phyloP scores from a whole-genome alignment of 1,284 basidiomycete species.

The Trichosporon sp. region DNA sequence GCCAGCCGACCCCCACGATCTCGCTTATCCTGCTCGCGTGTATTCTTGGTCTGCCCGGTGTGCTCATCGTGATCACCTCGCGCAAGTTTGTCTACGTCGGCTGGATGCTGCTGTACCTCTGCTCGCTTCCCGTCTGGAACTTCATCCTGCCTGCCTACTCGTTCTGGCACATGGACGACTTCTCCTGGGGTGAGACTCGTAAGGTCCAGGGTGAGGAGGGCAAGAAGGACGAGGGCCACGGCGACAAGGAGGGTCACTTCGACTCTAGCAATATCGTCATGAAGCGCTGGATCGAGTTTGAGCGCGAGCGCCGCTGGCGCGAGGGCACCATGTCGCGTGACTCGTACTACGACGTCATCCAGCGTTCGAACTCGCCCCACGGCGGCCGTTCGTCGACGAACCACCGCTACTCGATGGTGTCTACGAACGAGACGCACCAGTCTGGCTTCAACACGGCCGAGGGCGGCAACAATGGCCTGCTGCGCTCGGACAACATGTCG shows the following conservation, averaged over 20 bases:
- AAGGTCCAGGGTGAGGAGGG: constrained; percentile 71
- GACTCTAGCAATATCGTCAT: constrained; percentile 95
- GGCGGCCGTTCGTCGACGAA: constrained; percentile 9
- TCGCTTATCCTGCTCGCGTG: constrained; percentile 92
- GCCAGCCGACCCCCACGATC: constrained; percentile 70
- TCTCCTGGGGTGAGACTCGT: constrained; percentile 97
- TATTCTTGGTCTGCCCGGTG: constrained; percentile 91
- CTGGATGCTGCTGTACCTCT: constrained; percentile 94
- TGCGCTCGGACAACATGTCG: constrained; percentile 55
- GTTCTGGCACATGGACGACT: constrained; percentile 99
- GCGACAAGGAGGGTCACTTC: constrained; percentile 92
- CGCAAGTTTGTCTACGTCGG: constrained; percentile 91
- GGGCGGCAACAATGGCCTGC: constrained; percentile 39
- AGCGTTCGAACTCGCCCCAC: constrained; percentile 58
- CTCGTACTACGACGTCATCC: constrained; percentile 60
- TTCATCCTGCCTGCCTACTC: constrained; percentile 90
- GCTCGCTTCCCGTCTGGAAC: constrained; percentile 95
- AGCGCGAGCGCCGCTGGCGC: constrained; percentile 92
- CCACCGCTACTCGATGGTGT: constrained; percentile 73
- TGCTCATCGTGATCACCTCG: constrained; percentile 91
- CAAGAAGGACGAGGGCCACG: constrained; percentile 68
- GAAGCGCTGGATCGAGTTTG: constrained; percentile 99
- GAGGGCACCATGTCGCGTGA: constrained; percentile 80
- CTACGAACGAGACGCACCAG: constrained; percentile 69
- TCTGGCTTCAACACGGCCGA: constrained; percentile 54